Percentiles rank a stretch among this genome's conserved stretches.
Evolutionary conservation across 2,329 filamentous ascomycete species (phyloP).

Genomic region (Hymenoscyphus repandus): DNA sequence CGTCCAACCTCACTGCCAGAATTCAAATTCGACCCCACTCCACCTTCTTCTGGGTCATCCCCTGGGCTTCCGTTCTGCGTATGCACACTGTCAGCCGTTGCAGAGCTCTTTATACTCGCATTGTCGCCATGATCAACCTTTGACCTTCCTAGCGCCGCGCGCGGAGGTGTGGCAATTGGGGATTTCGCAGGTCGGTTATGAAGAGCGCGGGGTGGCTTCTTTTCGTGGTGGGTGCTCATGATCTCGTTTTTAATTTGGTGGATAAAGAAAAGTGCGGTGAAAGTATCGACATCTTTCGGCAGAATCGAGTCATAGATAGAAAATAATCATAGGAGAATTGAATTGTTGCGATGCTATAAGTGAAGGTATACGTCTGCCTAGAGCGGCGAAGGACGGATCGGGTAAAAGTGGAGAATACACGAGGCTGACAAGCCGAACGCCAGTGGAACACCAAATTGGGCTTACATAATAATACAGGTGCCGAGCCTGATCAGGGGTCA

Average conservation of each 20-base stretch:
- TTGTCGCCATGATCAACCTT: constrained; percentile 15
- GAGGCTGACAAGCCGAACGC: no score
- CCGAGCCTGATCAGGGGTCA: no score
- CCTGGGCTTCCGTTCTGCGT: neutral
- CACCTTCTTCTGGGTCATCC: neutral
- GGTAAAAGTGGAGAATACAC: no score
- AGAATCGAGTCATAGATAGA: neutral
- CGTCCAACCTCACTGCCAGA: neutral
- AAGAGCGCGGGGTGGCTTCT: constrained; percentile 13
- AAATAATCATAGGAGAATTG: neutral
- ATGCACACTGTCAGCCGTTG: neutral
- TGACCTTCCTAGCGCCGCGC: constrained; percentile 19
- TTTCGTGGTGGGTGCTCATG: constrained; percentile 17
- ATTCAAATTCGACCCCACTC: neutral
- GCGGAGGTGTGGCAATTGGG: constrained; percentile 25
- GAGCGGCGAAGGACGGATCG: neutral
- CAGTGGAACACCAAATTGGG: no score
- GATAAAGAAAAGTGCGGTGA: neutral
- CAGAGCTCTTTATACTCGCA: constrained; percentile 13
- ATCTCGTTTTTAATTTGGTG: constrained; percentile 2
- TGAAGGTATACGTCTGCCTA: constrained; percentile 3
- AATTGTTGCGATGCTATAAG: neutral
- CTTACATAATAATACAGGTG: no score
- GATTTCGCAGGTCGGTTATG: constrained; percentile 11
- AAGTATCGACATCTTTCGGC: constrained; percentile 3